phyloP scores from a whole-genome alignment of 2,329 filamentous ascomycete species.

The Diaporthe sp. region DNA sequence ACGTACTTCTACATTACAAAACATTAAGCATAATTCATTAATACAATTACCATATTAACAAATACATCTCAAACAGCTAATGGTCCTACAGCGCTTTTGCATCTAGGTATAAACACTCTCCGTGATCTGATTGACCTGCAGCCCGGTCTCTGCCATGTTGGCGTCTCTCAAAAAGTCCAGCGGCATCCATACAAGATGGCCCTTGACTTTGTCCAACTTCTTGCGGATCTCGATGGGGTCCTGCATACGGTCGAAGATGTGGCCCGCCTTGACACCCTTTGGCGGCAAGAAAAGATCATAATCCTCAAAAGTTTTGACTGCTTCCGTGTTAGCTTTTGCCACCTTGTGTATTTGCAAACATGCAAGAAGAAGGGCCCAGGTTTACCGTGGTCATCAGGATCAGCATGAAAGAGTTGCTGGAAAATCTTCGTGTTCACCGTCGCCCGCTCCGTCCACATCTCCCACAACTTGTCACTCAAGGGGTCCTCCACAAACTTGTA shows the following conservation, averaged over 20 bases:
- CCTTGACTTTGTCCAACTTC: slow-evolving; percentile 85
- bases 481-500: slow-evolving; percentile 80
- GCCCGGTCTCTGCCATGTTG: slow-evolving; percentile 88
- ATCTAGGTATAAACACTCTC: slow-evolving; percentile 87
- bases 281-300: slow-evolving; percentile 85
- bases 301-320: slow-evolving; percentile 89
- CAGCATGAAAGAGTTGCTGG: slow-evolving; percentile 85
- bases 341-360: neutral
- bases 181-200: slow-evolving; percentile 97
- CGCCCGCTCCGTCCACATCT: slow-evolving; percentile 78
- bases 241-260: slow-evolving; percentile 86
- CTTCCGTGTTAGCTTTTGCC: slow-evolving; percentile 1
- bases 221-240: slow-evolving; percentile 79
- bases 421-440: slow-evolving; percentile 81
- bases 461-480: slow-evolving; percentile 75
- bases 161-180: slow-evolving; percentile 87
- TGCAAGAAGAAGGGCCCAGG: slow-evolving; percentile 22
- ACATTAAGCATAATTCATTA: neutral
- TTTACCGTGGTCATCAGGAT: slow-evolving; percentile 87
- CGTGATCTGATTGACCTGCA: slow-evolving; percentile 88
- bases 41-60: slow-evolving; percentile 20
- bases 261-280: slow-evolving; percentile 82
- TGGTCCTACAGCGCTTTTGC: neutral
- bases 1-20: neutral
- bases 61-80: neutral